Evolutionary conservation across 2,329 filamentous ascomycete genomes (phyloP), one percentile per base, ranked within the genome.

Genomic region (Arthrobotrys sphaeroides): DNA sequence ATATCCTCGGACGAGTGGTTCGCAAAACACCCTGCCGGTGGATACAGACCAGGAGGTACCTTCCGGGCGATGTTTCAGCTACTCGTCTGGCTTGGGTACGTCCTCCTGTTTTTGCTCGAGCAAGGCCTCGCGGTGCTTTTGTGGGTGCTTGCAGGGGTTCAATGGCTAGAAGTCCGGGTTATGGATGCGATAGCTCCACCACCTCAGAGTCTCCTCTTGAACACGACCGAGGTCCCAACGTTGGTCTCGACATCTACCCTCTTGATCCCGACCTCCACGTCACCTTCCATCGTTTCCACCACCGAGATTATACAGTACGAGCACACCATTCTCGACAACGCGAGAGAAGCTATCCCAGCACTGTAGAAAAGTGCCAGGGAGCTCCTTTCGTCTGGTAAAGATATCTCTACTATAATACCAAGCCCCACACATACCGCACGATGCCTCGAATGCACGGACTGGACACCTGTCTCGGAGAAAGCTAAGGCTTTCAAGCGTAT

Each of bases 1-100:
- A 47, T 70, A 7, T 76, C 73, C 1, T 76, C 73, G 3, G 73
- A 76, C 18, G 73, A 76, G 38, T 76, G 73, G 73, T 76, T 69
- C 42, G 73, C 73, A 20, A 70, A 61, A 38, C 73, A 76, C 40
- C 73, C 73, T 36, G 49, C 51, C 13, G 73, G 59, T 2, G 38
- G 55, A 1, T 74, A 74, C n/a, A 47, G n/a, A 36, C 70, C 70
- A 24, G 70, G 70, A 47, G 70, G 38, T 16, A 74, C 70, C 26
- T 42, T 74, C 55, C 70, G 70, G 12, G 70, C 55, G 16, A 61
- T 74, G 18, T 20, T 62, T 62, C 62, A 57, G 26, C 36, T 64
- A n/a, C 16, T 74, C 43, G 24, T 53, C 7, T 59, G 45, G 55
- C 16, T 64, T 53, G 47, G 62, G 36, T 26, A 64, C 22, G 33